Evolutionary conservation across 116 monocot genomes (phyloP).

Genomic region (Dioscorea cayenensis): DNA sequence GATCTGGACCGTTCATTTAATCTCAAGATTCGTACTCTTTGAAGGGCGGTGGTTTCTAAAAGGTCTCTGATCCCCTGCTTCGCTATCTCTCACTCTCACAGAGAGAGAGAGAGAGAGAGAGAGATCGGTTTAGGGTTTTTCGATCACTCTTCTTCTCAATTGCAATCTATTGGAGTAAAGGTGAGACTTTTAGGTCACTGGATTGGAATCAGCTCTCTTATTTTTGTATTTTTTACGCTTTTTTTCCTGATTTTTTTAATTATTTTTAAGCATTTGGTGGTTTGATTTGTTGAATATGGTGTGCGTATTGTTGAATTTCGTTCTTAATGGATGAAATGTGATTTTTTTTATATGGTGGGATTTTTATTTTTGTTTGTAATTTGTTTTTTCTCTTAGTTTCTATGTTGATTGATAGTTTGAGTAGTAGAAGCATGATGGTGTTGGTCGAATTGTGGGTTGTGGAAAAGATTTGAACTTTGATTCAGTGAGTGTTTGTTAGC

Average conservation of each 20-base stretch:
- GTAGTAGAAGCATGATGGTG: not conserved
- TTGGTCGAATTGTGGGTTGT: not conserved
- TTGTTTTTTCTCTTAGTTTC: not conserved
- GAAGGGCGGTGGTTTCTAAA: too few relatives aligned
- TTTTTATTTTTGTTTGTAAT: not conserved
- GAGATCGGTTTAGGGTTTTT: too few relatives aligned
- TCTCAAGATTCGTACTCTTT: too few relatives aligned
- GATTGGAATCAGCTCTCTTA: not conserved
- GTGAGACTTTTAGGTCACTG: too few relatives aligned
- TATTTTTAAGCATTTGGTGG: not conserved
- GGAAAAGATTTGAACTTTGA: not conserved
- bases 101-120: too few relatives aligned
- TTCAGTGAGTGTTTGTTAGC: not conserved
- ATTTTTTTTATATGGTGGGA: not conserved
- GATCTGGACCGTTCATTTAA: too few relatives aligned
- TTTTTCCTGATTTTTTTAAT: not conserved
- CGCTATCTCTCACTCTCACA: too few relatives aligned
- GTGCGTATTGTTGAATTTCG: not conserved
- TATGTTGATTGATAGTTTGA: not conserved
- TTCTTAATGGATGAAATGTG: not conserved
- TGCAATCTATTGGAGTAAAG: too few relatives aligned
- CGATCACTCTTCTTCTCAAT: too few relatives aligned
- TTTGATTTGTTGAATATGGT: not conserved
- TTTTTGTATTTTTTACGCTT: not conserved
- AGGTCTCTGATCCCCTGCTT: too few relatives aligned